Percentiles rank a stretch among this genome's conserved stretches.
Evolutionary conservation across 768 basidiomycete species (phyloP).

Genomic region (Xerocomellus chrysenteron): DNA sequence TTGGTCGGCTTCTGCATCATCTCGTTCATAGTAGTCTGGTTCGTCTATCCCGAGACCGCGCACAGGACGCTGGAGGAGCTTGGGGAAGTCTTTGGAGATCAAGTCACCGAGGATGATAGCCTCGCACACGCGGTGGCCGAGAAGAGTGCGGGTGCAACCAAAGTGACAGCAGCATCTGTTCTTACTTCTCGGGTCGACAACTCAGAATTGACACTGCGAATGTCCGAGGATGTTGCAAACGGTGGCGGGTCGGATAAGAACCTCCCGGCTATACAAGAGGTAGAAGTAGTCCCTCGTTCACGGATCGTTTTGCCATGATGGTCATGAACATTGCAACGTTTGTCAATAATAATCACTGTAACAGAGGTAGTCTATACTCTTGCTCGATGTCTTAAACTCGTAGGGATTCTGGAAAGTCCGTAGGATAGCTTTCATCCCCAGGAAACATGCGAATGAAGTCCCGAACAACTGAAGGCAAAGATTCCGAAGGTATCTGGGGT

Average conservation of each 20-base stretch:
- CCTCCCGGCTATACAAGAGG: slow-evolving; percentile 7
- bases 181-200: slow-evolving; percentile 17
- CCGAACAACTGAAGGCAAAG: slow-evolving; percentile 29
- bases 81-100: slow-evolving; percentile 48
- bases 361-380: background rate
- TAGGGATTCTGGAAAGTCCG: slow-evolving; percentile 34
- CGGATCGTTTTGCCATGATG: slow-evolving; percentile 6
- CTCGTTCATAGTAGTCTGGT: slow-evolving; percentile 45
- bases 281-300: slow-evolving; percentile 15
- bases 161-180: slow-evolving; percentile 8
- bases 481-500: slow-evolving; percentile 4
- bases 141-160: slow-evolving; percentile 12
- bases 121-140: slow-evolving; percentile 16
- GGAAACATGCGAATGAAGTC: slow-evolving; percentile 35
- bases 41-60: slow-evolving; percentile 51
- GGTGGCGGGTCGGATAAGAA: slow-evolving; percentile 20
- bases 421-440: slow-evolving; percentile 35
- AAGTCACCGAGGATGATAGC: slow-evolving; percentile 23
- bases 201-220: slow-evolving; percentile 27
- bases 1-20: slow-evolving; percentile 46
- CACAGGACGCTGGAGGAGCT: slow-evolving; percentile 49
- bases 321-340: background rate
- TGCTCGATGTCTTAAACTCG: slow-evolving; percentile 9
- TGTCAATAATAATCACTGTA: background rate
- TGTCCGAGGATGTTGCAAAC: slow-evolving; percentile 17